Evolutionary conservation across 345 rosid genomes (phyloP).

Genomic region (Brassica cretica): DNA sequence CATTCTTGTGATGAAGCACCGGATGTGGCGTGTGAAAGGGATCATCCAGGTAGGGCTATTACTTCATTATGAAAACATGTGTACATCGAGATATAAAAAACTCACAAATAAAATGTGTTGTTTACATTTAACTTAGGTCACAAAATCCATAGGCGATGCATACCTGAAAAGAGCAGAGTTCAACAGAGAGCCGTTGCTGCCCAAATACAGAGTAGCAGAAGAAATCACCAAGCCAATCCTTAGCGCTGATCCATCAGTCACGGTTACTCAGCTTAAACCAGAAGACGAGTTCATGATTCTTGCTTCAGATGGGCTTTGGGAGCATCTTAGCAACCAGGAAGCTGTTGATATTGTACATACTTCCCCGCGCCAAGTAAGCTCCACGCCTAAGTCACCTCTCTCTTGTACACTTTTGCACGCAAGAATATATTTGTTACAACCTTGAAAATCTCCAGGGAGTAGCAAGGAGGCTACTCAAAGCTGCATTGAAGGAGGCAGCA

Average conservation of each 20-base stretch:
- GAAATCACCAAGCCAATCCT: slow-evolving; percentile 67
- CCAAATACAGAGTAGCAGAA: slow-evolving; percentile 56
- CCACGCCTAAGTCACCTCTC: neutral
- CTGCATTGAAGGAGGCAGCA: slow-evolving; percentile 76
- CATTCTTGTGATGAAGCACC: slow-evolving; percentile 63
- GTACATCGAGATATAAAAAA: neutral
- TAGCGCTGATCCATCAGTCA: slow-evolving; percentile 62
- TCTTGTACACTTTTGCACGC: neutral
- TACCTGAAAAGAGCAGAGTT: slow-evolving; percentile 74
- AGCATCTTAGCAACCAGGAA: slow-evolving; percentile 69
- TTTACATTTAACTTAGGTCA: slow-evolving; percentile 53
- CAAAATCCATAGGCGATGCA: slow-evolving; percentile 86
- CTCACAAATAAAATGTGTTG: slow-evolving; percentile 1
- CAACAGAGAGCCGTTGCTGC: slow-evolving; percentile 70
- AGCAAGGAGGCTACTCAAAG: slow-evolving; percentile 65
- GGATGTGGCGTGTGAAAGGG: slow-evolving; percentile 83
- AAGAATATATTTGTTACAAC: slow-evolving; percentile 7
- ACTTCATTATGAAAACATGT: neutral
- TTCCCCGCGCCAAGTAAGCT: slow-evolving; percentile 58
- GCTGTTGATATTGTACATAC: slow-evolving; percentile 62
- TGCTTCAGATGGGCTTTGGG: slow-evolving; percentile 95
- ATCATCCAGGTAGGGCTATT: slow-evolving; percentile 62
- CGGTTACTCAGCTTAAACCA: slow-evolving; percentile 50
- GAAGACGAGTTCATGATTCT: slow-evolving; percentile 73
- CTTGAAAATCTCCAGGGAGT: slow-evolving; percentile 51